Evolutionary conservation across 345 rosid species (phyloP).

Genomic region (Heritiera fomes): DNA sequence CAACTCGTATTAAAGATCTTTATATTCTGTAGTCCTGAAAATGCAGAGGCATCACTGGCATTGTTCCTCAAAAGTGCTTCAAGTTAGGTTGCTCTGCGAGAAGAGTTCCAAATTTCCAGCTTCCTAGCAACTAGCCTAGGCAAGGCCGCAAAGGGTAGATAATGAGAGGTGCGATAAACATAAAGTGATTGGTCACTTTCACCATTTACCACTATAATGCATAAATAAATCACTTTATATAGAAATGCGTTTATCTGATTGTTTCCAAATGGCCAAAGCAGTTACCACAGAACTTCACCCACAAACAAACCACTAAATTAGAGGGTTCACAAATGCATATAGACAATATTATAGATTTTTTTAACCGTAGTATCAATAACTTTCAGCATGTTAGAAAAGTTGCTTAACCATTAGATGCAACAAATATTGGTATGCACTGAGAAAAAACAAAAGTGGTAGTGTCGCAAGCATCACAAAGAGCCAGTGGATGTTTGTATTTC

Average conservation of each 20-base stretch:
- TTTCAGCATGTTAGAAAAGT: not conserved
- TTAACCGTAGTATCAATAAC: not conserved
- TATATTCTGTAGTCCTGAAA: not conserved
- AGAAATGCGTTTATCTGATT: not conserved
- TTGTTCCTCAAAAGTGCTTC: not conserved
- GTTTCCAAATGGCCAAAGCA: not conserved
- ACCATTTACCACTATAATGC: not conserved
- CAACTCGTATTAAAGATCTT: not conserved
- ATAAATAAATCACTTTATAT: not conserved
- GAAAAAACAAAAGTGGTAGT: not conserved
- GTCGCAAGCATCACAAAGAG: not conserved
- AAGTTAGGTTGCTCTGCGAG: not conserved
- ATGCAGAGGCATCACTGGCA: not conserved
- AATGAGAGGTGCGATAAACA: not conserved
- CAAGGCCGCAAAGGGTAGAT: not conserved
- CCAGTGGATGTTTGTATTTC: not conserved
- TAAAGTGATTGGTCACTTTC: not conserved
- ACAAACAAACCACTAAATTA: not conserved
- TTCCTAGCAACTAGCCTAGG: not conserved
- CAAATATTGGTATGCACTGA: not conserved
- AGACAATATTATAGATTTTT: not conserved
- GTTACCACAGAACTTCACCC: not conserved
- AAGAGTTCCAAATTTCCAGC: not conserved
- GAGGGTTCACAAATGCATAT: not conserved
- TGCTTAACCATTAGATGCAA: not conserved